These are phyloP conservation scores for Sphaerulina vaccinii DNA, from an alignment of 2,329 filamentous ascomycete species.

Conservation along the genomic window DNA sequence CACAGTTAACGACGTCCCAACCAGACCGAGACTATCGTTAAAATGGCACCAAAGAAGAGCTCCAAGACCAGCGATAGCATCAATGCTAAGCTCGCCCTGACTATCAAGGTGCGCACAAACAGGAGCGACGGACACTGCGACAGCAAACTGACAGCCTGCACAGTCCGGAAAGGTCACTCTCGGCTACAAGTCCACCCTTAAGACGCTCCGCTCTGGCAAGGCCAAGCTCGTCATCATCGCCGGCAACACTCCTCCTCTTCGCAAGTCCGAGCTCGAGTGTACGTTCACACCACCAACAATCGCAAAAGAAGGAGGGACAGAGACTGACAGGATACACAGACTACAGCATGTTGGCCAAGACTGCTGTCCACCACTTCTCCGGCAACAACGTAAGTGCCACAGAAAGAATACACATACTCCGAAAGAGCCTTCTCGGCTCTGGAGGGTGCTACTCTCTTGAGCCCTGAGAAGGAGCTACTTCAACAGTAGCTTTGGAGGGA, in stretches of 20 bases:
- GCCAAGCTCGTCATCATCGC: constrained; percentile 96
- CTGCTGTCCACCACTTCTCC: constrained; percentile 93
- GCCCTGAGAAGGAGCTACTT: constrained; percentile 84
- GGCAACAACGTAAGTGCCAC: constrained; percentile 91
- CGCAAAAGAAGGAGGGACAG: constrained; percentile 15
- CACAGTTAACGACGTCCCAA: constrained; percentile 24
- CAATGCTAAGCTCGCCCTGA: constrained; percentile 64
- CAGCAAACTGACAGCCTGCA: constrained; percentile 30
- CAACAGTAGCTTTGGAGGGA: constrained; percentile 75
- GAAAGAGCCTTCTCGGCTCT: constrained; percentile 40
- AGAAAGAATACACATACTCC: constrained; percentile 25
- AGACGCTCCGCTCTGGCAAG: constrained; percentile 91
- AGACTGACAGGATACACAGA: constrained; percentile 39
- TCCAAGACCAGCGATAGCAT: constrained; percentile 86
- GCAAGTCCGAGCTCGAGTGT: constrained; percentile 91
- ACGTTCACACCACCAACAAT: constrained; percentile 31
- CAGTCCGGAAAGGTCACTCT: constrained; percentile 67
- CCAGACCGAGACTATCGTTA: constrained; percentile 30
- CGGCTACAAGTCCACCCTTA: constrained; percentile 86
- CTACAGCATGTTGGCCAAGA: constrained; percentile 91
- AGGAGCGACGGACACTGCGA: no score
- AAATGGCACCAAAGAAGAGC: constrained; percentile 73
- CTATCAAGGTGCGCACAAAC: constrained; percentile 34
- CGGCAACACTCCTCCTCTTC: constrained; percentile 94
- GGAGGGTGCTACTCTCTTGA: constrained; percentile 43